Conservation (phyloP, 1,139 yeast genomes). For the Maudiozyma humilis region DNA sequence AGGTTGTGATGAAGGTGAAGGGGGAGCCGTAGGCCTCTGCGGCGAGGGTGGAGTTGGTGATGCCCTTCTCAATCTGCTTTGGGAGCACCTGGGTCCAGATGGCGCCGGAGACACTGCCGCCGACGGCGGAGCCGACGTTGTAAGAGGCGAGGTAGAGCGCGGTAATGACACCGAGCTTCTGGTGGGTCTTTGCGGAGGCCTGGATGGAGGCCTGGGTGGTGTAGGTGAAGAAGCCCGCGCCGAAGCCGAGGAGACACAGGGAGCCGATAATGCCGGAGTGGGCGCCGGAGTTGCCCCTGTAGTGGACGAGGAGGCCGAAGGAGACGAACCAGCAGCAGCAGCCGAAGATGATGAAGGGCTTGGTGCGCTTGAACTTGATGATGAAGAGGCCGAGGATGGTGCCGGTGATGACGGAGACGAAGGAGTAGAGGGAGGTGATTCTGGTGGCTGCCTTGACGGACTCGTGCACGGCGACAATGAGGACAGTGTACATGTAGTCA, state of each 20-base stretch:
- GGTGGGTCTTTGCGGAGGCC: slow-evolving; percentile 46
- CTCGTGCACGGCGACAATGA: slow-evolving; percentile 51
- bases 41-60: slow-evolving; percentile 18
- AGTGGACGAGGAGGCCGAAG: slow-evolving; percentile 48
- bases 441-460: slow-evolving; percentile 53
- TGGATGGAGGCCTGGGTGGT: slow-evolving; percentile 58
- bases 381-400: slow-evolving; percentile 31
- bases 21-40: slow-evolving; percentile 44
- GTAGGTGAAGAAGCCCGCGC: slow-evolving; percentile 64
- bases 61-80: slow-evolving; percentile 26
- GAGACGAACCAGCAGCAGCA: slow-evolving; percentile 45
- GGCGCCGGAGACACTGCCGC: slow-evolving; percentile 43
- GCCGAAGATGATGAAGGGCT: slow-evolving; percentile 54
- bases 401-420: slow-evolving; percentile 43
- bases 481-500: slow-evolving; percentile 55
- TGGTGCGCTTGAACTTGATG: slow-evolving; percentile 44
- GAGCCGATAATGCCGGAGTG: slow-evolving; percentile 56
- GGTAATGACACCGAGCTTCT: slow-evolving; percentile 49
- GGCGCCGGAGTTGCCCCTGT: slow-evolving; percentile 36
- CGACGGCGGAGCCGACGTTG: slow-evolving; percentile 44
- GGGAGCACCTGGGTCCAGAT: slow-evolving; percentile 48
- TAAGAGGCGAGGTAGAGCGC: slow-evolving; percentile 47
- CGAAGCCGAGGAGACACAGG: slow-evolving; percentile 56
- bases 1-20: slow-evolving; percentile 36
- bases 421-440: slow-evolving; percentile 54